These are phyloP conservation scores for Raffaelea arxii DNA, from an alignment of 2,329 filamentous ascomycete species.

Conservation along the genomic window DNA sequence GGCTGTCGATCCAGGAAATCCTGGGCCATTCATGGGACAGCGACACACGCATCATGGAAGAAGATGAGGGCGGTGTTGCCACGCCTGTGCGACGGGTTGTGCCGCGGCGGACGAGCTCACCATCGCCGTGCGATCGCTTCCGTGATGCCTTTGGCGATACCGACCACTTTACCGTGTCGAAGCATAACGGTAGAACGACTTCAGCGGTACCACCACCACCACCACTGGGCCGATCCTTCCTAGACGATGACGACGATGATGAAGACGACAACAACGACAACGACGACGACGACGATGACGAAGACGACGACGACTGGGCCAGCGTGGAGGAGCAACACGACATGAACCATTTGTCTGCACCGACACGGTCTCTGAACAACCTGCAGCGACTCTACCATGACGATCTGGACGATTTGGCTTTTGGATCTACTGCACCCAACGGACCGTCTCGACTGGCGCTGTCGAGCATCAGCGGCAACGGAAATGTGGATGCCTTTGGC, in stretches of 20 bases:
- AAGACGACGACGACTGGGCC: conserved; percentile 56
- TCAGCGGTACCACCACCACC: too few species aligned
- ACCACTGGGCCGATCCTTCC: conserved; percentile 41
- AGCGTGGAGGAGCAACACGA: conserved; percentile 44
- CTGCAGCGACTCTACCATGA: too few species aligned
- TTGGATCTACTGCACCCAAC: too few species aligned
- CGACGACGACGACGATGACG: too few species aligned
- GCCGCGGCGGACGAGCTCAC: too few species aligned
- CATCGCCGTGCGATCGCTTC: too few species aligned
- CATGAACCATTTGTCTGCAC: conserved; percentile 49
- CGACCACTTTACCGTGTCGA: too few species aligned
- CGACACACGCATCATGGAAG: conserved; percentile 49
- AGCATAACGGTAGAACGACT: too few species aligned
- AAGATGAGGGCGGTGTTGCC: conserved; percentile 48
- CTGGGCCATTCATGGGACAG: conserved; percentile 44
- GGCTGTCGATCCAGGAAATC: conserved; percentile 50
- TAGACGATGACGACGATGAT: conserved; percentile 55
- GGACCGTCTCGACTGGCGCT: conserved; percentile 48
- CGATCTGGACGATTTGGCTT: too few species aligned
- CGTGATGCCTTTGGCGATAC: too few species aligned
- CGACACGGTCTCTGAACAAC: conserved; percentile 40
- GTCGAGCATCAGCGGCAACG: conserved; percentile 40
- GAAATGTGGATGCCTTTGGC: conserved; percentile 24
- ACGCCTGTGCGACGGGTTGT: conserved; percentile 34
- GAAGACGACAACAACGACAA: too few species aligned